phyloP scores from a whole-genome alignment of 2,329 filamentous ascomycete genomes.

The Bipolaris gigantea region DNA sequence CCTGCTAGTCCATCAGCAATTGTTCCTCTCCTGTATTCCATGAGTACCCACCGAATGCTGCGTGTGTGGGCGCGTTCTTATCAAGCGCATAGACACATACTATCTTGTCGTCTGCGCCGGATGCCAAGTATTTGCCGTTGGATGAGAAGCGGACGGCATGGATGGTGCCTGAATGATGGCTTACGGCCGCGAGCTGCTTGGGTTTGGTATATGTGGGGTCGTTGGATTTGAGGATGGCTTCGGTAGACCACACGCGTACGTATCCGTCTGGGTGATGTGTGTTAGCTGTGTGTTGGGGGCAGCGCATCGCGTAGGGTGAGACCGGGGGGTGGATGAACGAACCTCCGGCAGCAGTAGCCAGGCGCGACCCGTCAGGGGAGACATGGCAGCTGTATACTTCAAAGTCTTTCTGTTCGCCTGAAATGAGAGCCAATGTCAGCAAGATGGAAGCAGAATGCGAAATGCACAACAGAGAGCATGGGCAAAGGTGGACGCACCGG shows the following conservation, averaged over 20 bases:
- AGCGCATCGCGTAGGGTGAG: slow-evolving; percentile 25
- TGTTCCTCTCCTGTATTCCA: not conserved
- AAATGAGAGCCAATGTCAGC: slow-evolving; percentile 22
- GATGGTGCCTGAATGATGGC: slow-evolving; percentile 96
- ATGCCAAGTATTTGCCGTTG: slow-evolving; percentile 92
- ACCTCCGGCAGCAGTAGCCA: slow-evolving; percentile 94
- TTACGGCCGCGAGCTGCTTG: slow-evolving; percentile 95
- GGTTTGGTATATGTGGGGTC: slow-evolving; percentile 73
- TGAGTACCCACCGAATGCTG: slow-evolving; percentile 69
- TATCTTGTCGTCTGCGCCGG: slow-evolving; percentile 97
- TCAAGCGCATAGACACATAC: slow-evolving; percentile 96
- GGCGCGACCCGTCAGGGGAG: slow-evolving; percentile 86
- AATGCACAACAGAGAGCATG: slow-evolving; percentile 8
- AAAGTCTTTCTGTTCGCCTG: slow-evolving; percentile 95
- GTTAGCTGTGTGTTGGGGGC: slow-evolving; percentile 22
- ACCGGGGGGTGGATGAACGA: slow-evolving; percentile 42
- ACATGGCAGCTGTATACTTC: slow-evolving; percentile 99
- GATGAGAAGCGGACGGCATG: slow-evolving; percentile 96
- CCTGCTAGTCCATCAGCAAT: slow-evolving; percentile 50
- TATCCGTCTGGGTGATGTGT: slow-evolving; percentile 70
- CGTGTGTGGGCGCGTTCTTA: slow-evolving; percentile 73
- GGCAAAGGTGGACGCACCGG: slow-evolving; percentile 59
- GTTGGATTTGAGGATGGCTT: slow-evolving; percentile 82
- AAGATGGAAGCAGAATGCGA: not conserved
- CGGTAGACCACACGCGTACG: slow-evolving; percentile 96